phyloP scores from a whole-genome alignment of 306 rosid species.

The Vigna nakashimae region DNA sequence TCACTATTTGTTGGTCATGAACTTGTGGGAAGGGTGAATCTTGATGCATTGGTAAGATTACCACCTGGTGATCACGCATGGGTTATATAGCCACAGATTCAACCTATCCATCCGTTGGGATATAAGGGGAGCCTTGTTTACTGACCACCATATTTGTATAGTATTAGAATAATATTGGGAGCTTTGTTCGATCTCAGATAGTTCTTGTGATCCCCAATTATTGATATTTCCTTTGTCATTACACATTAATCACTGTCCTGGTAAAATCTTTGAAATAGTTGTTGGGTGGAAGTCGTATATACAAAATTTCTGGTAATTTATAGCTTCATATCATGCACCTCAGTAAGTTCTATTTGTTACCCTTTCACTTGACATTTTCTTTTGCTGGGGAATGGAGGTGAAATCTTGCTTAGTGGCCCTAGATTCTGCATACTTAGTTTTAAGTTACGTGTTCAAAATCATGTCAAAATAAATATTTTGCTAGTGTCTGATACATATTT shows the following conservation, averaged over 20 bases:
- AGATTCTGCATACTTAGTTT: constrained; percentile 10
- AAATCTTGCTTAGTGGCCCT: constrained; percentile 1
- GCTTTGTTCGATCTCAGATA: neutral
- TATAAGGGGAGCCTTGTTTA: neutral
- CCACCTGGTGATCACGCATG: neutral
- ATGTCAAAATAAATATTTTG: constrained; percentile 31
- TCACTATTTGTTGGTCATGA: neutral
- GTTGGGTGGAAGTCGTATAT: constrained; percentile 15
- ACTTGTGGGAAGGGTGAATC: neutral
- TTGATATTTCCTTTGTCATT: neutral
- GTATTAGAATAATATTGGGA: neutral
- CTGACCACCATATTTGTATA: neutral
- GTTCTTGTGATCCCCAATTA: constrained; percentile 1
- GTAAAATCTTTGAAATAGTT: constrained; percentile 19
- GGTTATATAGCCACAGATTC: neutral
- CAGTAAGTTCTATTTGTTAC: neutral
- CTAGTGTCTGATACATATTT: constrained; percentile 39
- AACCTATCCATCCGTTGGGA: neutral
- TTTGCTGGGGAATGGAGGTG: neutral
- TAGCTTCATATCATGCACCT: neutral
- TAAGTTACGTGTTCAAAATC: neutral
- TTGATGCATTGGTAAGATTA: neutral
- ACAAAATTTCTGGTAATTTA: constrained; percentile 4
- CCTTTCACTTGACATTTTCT: neutral
- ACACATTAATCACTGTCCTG: neutral